Evolutionary conservation across 75 land plant genomes (phyloP), one percentile per base, ranked within the genome.

Genomic region (Picea sitchensis): DNA sequence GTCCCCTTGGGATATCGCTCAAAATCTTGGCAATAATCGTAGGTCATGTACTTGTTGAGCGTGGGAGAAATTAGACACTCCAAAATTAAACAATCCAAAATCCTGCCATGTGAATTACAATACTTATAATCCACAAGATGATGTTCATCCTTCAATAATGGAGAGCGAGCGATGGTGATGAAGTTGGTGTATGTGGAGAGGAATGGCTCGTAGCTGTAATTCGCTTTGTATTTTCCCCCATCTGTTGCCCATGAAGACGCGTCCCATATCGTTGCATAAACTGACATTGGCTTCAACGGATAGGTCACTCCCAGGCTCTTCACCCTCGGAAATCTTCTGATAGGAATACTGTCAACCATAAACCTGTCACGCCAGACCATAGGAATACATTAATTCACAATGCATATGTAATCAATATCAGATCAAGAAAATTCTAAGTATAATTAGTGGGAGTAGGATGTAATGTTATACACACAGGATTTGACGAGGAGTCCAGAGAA

Each of bases 161-260:
- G 1, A 17, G 81, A 80, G 78, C 85, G 82, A 51, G 84, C 88
- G 30, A 61, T 59, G 59, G 86, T 17, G 31, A 87, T 82, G 17
- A 87, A 79, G 51, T 86, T 71, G 1, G 78, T 79, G 60, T 79
- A 87, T 9, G 62, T 73, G 56, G 88, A 88, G 11, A 78, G 79
- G 51, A 86, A 87, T 32, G 89, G 89, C 32, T 80, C 85, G 63
- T 82, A 82, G 11, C 64, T 71, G 73, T 82, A 87, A 65, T 87
- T 67, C 20, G 83, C 89, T 64, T 23, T 81, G 76, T 86, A 82
- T 65, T 77, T 82, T 56, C 88, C 89, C 13, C 83, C 83, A 56
- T 82, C 78, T 8, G 89, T 87, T 21, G 89, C 89, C 89, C 89
- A 87, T 20, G 69, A 60, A 8, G 89, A 87, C 21, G 88, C 89